Evolutionary conservation across 2,329 filamentous ascomycete species (phyloP), one percentile per base, ranked within the genome.

Genomic region (Metarhizium album): DNA sequence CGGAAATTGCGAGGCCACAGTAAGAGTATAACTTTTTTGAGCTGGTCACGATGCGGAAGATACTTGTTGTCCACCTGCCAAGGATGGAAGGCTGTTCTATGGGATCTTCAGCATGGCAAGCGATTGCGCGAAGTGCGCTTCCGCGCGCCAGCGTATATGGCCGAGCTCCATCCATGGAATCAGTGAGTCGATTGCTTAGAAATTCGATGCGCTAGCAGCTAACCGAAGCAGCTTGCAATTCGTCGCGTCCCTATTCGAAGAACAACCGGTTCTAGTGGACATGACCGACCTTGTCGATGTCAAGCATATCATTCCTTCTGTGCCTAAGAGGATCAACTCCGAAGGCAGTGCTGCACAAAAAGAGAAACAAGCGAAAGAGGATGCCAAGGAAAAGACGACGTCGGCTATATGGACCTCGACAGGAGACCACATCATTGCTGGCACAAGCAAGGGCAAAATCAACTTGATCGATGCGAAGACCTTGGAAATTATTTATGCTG

Each of bases 51-150:
- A 60, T 88, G 90, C 69, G 91, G 93, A 24, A 80, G 88, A 57
- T 97, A 95, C 68, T 75, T 98, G 48, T 79, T 98, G 52, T 95
- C 89, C 52, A 87, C 90, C 11, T 95, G 90, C 43, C 89, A 96
- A 66, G 93, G 95, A 62, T 97, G 91, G 87, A 95, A 94, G 69
- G 90, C 87, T 55, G 90, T 95, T 47, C 76, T 98, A 1, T 98
- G 93, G 93, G 93, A 98, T 67, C 74, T 98, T 52, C 78, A 78
- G 49, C 74, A 80, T 53, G 76, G 80, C 45, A 76, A 85, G 62
- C 75, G 87, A 53, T 74, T 90, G 61, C 84, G 90, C 57, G 90
- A 88, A 58, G 86, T 96, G 60, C 86, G 90, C 57, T 95, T 98
- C 62, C 84, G 91, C 57, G 89, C 90, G 3, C 90, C 91, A 1